Percentiles rank a stretch among this genome's conserved stretches.
These are phyloP conservation scores for Melocanna baccifera DNA, from an alignment of 176 grass and related monocot species.

Conservation along the genomic window DNA sequence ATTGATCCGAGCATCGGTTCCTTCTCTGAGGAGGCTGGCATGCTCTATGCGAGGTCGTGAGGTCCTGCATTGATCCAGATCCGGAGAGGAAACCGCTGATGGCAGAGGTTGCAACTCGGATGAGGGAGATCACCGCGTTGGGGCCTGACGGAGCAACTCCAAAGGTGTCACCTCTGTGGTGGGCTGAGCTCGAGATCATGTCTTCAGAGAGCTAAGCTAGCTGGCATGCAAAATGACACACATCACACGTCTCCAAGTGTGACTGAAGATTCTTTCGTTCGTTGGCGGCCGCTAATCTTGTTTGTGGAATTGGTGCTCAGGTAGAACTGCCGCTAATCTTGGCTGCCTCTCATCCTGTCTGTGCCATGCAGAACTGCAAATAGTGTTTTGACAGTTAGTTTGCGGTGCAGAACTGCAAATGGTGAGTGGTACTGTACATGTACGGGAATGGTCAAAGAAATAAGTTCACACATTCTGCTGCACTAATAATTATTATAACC, in stretches of 20 bases:
- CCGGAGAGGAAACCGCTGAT: slow-evolving; percentile 56
- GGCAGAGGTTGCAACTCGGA: slow-evolving; percentile 38
- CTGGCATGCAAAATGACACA: background rate
- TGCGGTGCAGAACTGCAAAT: background rate
- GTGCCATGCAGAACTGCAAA: background rate
- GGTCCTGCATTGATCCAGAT: slow-evolving; percentile 50
- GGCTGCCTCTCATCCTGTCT: no score
- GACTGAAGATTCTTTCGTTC: slow-evolving; percentile 17
- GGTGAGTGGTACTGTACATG: slow-evolving; percentile 11
- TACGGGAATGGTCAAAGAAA: slow-evolving; percentile 7
- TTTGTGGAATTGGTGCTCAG: slow-evolving; percentile 10
- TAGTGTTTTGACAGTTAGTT: slow-evolving; percentile 4
- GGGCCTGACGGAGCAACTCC: slow-evolving; percentile 67
- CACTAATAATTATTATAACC: no score
- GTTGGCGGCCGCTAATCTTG: slow-evolving; percentile 31
- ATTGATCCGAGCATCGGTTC: slow-evolving; percentile 46
- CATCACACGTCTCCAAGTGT: background rate
- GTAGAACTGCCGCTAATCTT: no score
- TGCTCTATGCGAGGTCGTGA: slow-evolving; percentile 54
- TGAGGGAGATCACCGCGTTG: slow-evolving; percentile 62
- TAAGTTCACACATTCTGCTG: no score
- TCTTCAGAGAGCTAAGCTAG: slow-evolving; percentile 39
- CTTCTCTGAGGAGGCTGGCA: slow-evolving; percentile 24
- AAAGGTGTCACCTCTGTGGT: slow-evolving; percentile 85
- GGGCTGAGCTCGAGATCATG: slow-evolving; percentile 96